Percentiles rank a stretch among this genome's conserved stretches.
Conservation (phyloP, 345 rosid genomes). For the Camelina hispida region DNA sequence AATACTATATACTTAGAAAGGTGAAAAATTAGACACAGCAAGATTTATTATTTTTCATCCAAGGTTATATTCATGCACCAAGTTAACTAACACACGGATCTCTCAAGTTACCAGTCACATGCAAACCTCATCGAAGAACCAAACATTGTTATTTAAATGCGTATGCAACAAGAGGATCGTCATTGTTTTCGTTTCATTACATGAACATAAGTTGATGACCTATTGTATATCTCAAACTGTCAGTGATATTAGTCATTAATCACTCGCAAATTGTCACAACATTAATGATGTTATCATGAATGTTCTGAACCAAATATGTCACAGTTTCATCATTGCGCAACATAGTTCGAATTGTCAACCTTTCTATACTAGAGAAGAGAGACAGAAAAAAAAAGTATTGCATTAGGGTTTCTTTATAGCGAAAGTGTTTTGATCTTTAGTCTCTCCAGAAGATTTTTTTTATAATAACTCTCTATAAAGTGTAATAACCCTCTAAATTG, state of each 20-base stretch:
- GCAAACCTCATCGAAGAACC: slow-evolving; percentile 11
- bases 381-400: background rate
- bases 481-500: too few species aligned
- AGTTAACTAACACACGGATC: background rate
- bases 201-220: too few species aligned
- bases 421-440: background rate
- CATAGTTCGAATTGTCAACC: slow-evolving; percentile 7
- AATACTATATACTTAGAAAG: slow-evolving; percentile 1
- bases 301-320: too few species aligned
- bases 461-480: background rate
- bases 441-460: slow-evolving; percentile 5
- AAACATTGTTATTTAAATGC: background rate
- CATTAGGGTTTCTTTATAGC: background rate
- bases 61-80: slow-evolving; percentile 15
- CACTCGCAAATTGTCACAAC: too few species aligned
- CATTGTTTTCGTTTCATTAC: background rate
- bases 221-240: too few species aligned
- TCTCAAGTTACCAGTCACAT: slow-evolving; percentile 15
- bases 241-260: too few species aligned
- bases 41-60: background rate
- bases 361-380: background rate
- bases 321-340: background rate
- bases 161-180: slow-evolving; percentile 1
- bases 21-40: background rate
- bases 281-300: too few species aligned